Base-by-base conservation (phyloP, 2,329 filamentous ascomycete species). In the Tolypocladium album region DNA sequence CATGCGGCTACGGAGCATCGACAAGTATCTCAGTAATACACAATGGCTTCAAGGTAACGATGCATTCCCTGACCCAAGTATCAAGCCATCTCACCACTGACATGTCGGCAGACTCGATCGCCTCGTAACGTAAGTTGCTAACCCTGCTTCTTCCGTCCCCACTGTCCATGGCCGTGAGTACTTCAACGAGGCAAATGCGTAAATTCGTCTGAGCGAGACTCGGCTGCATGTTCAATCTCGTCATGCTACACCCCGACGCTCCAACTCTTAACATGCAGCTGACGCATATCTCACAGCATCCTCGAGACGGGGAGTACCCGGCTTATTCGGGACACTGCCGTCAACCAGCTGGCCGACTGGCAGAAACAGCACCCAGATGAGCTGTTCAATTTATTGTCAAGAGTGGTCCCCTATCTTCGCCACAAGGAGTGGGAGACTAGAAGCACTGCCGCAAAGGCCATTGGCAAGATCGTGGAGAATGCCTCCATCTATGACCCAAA, bases 341-440 rank as follows among this genome's bases (percentile, higher is more conserved):
- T 96, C 63, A 92, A 95, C 71, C 94, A 99, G 76, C 83, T 99
- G 64, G 94, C 92, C 63, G 94, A 99, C 76, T 94, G 96, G 74
- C 95, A 99, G 76, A 97, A 97, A 72, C 90, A 94, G 73, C 94
- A 97, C 69, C 94, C 94, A 0, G 93, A 99, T 76, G 95, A 99
- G 74, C 80, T 99, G 1, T 97, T 97, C 76, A 97, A 97, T 71
- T 82, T 99, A 8, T 82, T 99, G 15, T 93, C 91, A 38, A 84
- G 93, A 62, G 92, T 99, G 39, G 87, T 99, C n/a, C 93, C 94
- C 1, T 99, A 97, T 74, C 82, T 99, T 38, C 86, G 90, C 61
- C 93, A 94, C 67, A 96, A 93, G 72, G 93, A 92, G 71, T 99
- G 94, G 94, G 94, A 99, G 70, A 99, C 94, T 34, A 83, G 95